Conservation (phyloP, 1,139 yeast species). For the Eremothecium sinecaudum region DNA sequence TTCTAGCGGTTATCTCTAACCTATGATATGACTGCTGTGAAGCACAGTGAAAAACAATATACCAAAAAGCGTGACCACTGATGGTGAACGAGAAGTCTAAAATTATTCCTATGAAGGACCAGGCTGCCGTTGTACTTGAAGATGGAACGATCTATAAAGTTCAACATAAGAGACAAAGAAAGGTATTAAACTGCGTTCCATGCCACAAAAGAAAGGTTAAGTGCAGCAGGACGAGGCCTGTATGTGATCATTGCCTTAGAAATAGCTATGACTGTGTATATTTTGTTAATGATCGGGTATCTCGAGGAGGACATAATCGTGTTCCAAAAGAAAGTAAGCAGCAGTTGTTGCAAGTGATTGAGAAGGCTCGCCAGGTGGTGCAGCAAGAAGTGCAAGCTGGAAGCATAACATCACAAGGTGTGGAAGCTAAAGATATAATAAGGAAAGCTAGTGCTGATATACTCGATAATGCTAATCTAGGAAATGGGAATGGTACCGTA, state of each 20-base stretch:
- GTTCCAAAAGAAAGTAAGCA: slow-evolving; percentile 20
- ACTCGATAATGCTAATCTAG: background rate
- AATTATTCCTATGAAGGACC: slow-evolving; percentile 28
- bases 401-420: background rate
- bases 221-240: slow-evolving; percentile 40
- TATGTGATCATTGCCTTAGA: slow-evolving; percentile 41
- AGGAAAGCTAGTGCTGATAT: background rate
- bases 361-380: slow-evolving; percentile 10
- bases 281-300: slow-evolving; percentile 46
- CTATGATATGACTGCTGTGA: too few species aligned
- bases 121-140: slow-evolving; percentile 33
- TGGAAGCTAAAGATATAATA: background rate
- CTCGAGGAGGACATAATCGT: slow-evolving; percentile 33
- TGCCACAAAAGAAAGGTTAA: slow-evolving; percentile 56
- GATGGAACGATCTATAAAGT: slow-evolving; percentile 45
- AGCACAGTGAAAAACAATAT: too few species aligned
- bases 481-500: slow-evolving; percentile 2
- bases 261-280: slow-evolving; percentile 39
- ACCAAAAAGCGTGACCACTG: too few species aligned
- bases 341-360: slow-evolving; percentile 26
- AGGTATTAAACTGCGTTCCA: slow-evolving; percentile 48
- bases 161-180: slow-evolving; percentile 50
- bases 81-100: slow-evolving; percentile 9
- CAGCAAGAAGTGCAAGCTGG: slow-evolving; percentile 6
- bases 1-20: too few species aligned